Percentiles rank a stretch among this genome's conserved stretches.
Evolutionary conservation across 495 filamentous ascomycete species (phyloP).

Genomic region (Neurospora sublineolata): DNA sequence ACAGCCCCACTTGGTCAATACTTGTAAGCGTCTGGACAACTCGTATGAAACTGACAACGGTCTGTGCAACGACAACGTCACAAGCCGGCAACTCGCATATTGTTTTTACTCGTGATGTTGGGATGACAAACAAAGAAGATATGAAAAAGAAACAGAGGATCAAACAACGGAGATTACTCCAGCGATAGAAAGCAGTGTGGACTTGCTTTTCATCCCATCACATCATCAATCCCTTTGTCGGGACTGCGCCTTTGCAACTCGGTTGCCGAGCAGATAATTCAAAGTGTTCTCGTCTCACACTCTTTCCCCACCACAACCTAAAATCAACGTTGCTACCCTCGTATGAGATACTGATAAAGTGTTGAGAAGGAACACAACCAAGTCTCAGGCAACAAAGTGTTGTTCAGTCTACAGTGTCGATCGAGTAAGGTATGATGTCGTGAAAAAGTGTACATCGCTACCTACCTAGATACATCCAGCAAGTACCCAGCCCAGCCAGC

Average conservation of each 20-base stretch:
- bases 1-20: not conserved
- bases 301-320: not conserved
- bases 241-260: not conserved
- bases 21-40: not conserved
- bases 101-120: not conserved
- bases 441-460: not conserved
- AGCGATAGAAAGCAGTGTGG: not conserved
- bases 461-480: not conserved
- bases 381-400: not conserved
- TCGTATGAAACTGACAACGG: not conserved
- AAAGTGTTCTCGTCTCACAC: not conserved
- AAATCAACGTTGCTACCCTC: not conserved
- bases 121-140: not conserved
- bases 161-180: not conserved
- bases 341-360: not conserved
- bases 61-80: not conserved
- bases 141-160: not conserved
- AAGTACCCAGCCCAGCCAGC: not conserved
- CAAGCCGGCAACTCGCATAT: not conserved
- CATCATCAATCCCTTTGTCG: not conserved
- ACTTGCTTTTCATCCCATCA: not conserved
- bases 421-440: not conserved
- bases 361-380: not conserved
- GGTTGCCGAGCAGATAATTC: not conserved
- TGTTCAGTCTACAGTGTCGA: not conserved